Base-by-base conservation (phyloP, 176 grass and related monocot genomes). In the Triticum urartu region DNA sequence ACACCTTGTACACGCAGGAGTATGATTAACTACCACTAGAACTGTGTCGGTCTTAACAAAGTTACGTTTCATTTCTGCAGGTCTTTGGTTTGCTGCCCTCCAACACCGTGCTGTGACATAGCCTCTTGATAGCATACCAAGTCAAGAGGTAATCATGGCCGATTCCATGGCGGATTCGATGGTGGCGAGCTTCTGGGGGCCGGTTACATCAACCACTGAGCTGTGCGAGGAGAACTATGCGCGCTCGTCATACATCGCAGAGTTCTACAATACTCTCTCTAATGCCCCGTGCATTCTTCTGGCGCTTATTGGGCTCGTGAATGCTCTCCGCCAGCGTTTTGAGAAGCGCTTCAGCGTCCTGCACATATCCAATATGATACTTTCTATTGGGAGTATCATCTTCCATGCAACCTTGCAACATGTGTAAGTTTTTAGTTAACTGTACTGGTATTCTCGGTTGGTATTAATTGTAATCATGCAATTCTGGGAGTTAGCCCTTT, bases 311-410 rank as follows among this genome's bases (percentile, higher is more conserved):
- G 94, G 94, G 18, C 75, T 96, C 3, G 78, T 92, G 54, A 96
- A 87, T 79, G 89, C 89, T 73, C 85, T 94, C 78, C 82, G 89
- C 61, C 91, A 96, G 77, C 79, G 87, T 42, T 96, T 96, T 38
- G 94, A 96, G 91, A 96, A 96, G 76, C 89, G 94, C 9, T 96
- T 96, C 77, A 96, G 89, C 73, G 89, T 93, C 15, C 87, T 96
- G 28, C 91, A 96, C 77, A 91, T 96, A 77, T 90, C 87, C 56
- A 94, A 96, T 36, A 96, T 94, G 94, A 92, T 94, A 81, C 94
- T 96, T 74, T 89, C 89, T 42, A 90, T 92, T 62, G 94, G 94
- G 39, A 96, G 91, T 82, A 91, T 96, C 74, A 87, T 96, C 86
- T 96, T 94, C 87, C 91, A 96, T 83, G 91, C 94, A 30, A 96